A percentile compares a stretch with the other conserved stretches of the same genome.
These are phyloP conservation scores for Mucor lusitanicus DNA, from an alignment of 371 early-diverging fungal genomes.

Conservation along the genomic window DNA sequence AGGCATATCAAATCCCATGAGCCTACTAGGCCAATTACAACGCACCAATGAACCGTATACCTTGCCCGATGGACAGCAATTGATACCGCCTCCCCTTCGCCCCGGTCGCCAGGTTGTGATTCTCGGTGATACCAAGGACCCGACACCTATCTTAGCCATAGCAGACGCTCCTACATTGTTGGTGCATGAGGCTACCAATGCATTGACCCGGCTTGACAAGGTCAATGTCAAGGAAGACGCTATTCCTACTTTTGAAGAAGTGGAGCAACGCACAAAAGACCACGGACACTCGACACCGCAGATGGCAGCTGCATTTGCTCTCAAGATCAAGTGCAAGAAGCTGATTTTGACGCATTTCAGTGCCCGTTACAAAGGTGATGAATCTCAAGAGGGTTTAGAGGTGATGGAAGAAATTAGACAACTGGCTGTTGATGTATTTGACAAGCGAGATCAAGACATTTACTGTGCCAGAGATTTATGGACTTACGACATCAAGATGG, in stretches of 20 bases:
- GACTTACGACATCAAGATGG: conserved; percentile 39
- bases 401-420: conserved; percentile 61
- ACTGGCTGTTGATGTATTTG: conserved; percentile 43
- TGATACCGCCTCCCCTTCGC: conserved; percentile 37
- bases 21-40: conserved; percentile 49
- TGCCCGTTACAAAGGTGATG: conserved; percentile 57
- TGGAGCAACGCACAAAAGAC: conserved; percentile 34
- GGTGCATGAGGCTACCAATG: conserved; percentile 68
- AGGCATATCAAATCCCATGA: conserved; percentile 50
- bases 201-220: conserved; percentile 42
- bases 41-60: conserved; percentile 30
- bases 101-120: conserved; percentile 56
- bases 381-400: conserved; percentile 30
- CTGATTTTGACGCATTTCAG: conserved; percentile 65
- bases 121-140: conserved; percentile 60
- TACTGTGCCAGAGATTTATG: conserved; percentile 52
- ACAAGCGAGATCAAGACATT: conserved; percentile 35
- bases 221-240: conserved; percentile 3
- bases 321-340: conserved; percentile 38
- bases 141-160: conserved; percentile 27
- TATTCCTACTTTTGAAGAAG: conserved; percentile 27
- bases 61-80: conserved; percentile 50
- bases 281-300: conserved; percentile 70
- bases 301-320: conserved; percentile 59
- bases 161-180: conserved; percentile 31